phyloP scores from a whole-genome alignment of 2,329 filamentous ascomycete species.

The Penicillium sp. region DNA sequence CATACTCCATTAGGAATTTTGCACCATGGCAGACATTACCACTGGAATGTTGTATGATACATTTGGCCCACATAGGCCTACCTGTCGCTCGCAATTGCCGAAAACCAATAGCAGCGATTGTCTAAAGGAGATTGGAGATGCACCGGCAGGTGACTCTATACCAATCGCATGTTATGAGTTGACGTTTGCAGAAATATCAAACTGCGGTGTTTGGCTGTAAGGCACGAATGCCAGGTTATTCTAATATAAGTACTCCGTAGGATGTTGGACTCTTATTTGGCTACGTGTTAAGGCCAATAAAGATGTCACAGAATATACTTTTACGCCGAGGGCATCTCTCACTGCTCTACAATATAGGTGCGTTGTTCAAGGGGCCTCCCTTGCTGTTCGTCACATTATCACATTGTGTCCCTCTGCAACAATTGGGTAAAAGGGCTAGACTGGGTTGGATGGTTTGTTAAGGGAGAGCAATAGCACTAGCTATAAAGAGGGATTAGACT shows the following conservation, averaged over 20 bases:
- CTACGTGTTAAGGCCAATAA: not conserved
- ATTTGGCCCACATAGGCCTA: not conserved
- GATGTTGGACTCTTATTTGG: not conserved
- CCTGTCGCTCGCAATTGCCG: not conserved
- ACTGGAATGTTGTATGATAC: not conserved
- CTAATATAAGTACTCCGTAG: not conserved
- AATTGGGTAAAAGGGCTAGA: not conserved
- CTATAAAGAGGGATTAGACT: not conserved
- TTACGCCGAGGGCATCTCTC: not conserved
- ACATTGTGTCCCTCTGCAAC: not conserved
- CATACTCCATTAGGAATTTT: not conserved
- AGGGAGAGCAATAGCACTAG: not conserved
- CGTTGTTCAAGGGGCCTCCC: not conserved
- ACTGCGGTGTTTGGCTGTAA: not conserved
- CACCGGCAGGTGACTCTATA: not conserved
- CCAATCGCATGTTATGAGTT: not conserved
- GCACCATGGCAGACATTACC: not conserved
- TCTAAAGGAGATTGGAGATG: not conserved
- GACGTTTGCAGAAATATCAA: not conserved
- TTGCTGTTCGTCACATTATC: not conserved
- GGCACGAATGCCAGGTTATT: not conserved
- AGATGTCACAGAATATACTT: not conserved
- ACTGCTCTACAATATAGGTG: not conserved
- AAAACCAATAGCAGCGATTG: not conserved
- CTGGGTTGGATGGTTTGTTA: not conserved